These are phyloP conservation scores for Annulohypoxylon truncatum DNA, from an alignment of 2,329 filamentous ascomycete genomes.

Conservation along the genomic window DNA sequence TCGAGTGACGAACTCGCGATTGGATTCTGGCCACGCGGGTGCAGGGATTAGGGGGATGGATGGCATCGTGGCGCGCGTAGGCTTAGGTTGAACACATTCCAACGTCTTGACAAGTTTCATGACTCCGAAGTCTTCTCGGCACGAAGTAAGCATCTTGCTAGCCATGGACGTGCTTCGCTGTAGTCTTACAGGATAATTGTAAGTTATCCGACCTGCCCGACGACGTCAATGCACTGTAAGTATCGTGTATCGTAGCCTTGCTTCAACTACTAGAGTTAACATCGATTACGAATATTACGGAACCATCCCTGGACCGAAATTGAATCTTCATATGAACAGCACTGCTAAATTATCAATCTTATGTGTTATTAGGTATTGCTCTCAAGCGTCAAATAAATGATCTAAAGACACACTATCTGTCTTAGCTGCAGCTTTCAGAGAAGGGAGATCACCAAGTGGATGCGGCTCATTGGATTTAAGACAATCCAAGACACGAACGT, in stretches of 20 bases:
- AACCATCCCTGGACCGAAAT: neutral
- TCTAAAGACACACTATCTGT: constrained; percentile 3
- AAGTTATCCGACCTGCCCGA: neutral
- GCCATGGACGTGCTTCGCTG: neutral
- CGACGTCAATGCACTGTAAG: neutral
- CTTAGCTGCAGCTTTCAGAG: constrained; percentile 6
- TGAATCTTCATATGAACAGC: neutral
- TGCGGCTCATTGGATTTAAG: constrained; percentile 10
- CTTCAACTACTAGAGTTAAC: neutral
- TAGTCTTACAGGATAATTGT: neutral
- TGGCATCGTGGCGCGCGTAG: neutral
- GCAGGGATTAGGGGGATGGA: constrained; percentile 30
- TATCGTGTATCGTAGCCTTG: neutral
- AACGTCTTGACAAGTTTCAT: neutral
- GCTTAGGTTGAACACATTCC: neutral
- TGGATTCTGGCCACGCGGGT: constrained; percentile 29
- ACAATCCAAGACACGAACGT: neutral
- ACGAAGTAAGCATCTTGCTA: neutral
- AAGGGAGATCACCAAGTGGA: constrained; percentile 3
- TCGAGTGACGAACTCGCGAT: constrained; percentile 4
- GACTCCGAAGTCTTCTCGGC: neutral
- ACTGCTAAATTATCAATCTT: constrained; percentile 5
- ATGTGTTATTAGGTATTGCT: neutral
- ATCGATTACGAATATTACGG: neutral
- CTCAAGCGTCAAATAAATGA: neutral